Percentiles rank a stretch among this genome's conserved stretches.
phyloP scores from a whole-genome alignment of 75 land plant species.

The Cupressus sempervirens region DNA sequence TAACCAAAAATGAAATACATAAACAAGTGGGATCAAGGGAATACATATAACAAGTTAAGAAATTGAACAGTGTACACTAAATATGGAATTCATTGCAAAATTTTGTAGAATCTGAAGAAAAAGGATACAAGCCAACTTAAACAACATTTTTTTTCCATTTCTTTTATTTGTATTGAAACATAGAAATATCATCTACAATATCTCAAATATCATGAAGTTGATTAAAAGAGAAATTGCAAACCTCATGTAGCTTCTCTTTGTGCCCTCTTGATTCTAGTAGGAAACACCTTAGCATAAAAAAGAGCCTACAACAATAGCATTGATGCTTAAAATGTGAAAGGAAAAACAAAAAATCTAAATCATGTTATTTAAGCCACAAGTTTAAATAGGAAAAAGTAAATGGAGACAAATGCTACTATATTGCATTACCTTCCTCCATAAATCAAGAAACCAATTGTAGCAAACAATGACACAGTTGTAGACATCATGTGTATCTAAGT shows the following conservation, averaged over 20 bases:
- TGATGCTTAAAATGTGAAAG: neutral
- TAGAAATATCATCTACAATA: neutral
- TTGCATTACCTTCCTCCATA: conserved; percentile 51
- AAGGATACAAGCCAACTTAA: neutral
- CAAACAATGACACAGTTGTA: conserved; percentile 48
- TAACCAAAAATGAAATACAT: neutral
- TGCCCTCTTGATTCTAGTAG: conserved; percentile 60
- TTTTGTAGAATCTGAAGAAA: neutral
- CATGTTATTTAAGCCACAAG: neutral
- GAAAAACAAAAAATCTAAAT: neutral
- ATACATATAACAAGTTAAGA: neutral
- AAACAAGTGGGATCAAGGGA: neutral
- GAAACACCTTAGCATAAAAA: conserved; percentile 49
- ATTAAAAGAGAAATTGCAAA: conserved; percentile 13
- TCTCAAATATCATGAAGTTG: neutral
- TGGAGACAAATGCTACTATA: neutral
- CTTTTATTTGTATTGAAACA: neutral
- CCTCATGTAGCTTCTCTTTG: conserved; percentile 60
- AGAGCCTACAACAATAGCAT: conserved; percentile 18
- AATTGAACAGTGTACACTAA: neutral
- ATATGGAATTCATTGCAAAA: neutral
- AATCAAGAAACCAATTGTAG: conserved; percentile 43
- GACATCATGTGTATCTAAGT: conserved; percentile 1
- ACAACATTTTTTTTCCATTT: neutral
- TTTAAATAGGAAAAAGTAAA: neutral